Base-by-base conservation (phyloP, 2,329 filamentous ascomycete species). In the Trichoderma sp. region DNA sequence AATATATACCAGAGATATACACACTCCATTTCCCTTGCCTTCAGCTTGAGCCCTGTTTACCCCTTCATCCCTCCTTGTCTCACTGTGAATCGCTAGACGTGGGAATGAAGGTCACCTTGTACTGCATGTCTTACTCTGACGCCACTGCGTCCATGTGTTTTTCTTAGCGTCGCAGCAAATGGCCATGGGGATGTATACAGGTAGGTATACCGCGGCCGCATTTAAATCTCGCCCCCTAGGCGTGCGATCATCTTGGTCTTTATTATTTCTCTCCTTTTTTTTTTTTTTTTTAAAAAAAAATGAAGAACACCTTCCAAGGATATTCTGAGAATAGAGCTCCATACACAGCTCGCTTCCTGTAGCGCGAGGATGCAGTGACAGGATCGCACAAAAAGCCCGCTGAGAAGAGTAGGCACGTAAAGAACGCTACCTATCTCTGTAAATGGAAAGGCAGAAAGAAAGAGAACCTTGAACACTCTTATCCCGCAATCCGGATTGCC, bases 281-380 rank as follows among this genome's bases (percentile, higher is more conserved):
- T n/a, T n/a, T n/a, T n/a, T n/a, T n/a, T n/a, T n/a, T n/a, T n/a
- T n/a, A n/a, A n/a, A n/a, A n/a, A n/a, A n/a, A n/a, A n/a, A n/a
- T n/a, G n/a, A n/a, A n/a, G n/a, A n/a, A n/a, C n/a, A n/a, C n/a
- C n/a, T n/a, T n/a, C n/a, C n/a, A n/a, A 29, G 64, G 11, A 31
- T 31, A 33, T 33, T 10, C 43, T 5, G 11, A 43, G 19, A 19
- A 14, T 14, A 13, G 21, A 11, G 47, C 40, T 37, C 27, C 37
- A 58, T 10, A 56, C 40, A 57, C 65, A 61, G 37, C 67, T 71
- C 61, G 66, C 70, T 69, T 69, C 70, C 56, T 66, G 56, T 63
- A 37, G 70, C 66, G 57, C 24, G 43, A 27, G 40, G 47, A 66
- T 67, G 70, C 67, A 13, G 70, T 69, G 61, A 33, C 49, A 43